Percentiles rank a stretch among this genome's conserved stretches.
Conservation (phyloP, 176 grass and related monocot species). For the Thinopyrum elongatum region DNA sequence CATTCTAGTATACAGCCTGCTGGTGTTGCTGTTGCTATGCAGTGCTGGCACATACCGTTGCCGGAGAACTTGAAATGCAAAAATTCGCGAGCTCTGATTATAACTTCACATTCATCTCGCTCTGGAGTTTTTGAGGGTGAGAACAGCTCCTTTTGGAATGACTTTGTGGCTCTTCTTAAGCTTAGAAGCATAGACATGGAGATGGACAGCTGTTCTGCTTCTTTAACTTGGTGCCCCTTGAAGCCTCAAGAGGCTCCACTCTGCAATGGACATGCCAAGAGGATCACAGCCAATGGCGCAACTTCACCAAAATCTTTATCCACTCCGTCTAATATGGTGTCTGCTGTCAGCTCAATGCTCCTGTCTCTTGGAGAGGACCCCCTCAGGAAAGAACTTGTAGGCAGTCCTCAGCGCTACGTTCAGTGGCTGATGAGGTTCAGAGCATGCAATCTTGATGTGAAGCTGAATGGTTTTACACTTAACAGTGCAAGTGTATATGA, state of each 20-base stretch:
- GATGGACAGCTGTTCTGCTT: constrained; percentile 28
- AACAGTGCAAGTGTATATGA: constrained; percentile 21
- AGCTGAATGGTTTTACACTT: constrained; percentile 43
- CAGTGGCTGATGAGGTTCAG: constrained; percentile 91
- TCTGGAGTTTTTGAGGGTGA: constrained; percentile 80
- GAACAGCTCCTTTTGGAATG: constrained; percentile 62
- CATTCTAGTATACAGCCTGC: constrained; percentile 74
- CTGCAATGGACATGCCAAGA: constrained; percentile 44
- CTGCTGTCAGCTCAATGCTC: constrained; percentile 65
- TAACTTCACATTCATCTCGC: constrained; percentile 53
- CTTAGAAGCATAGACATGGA: constrained; percentile 58
- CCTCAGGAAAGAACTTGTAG: constrained; percentile 71
- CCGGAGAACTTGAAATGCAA: constrained; percentile 69
- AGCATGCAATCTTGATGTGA: constrained; percentile 50
- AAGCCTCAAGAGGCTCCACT: constrained; percentile 38
- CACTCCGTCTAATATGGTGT: constrained; percentile 63
- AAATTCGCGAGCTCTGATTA: constrained; percentile 50
- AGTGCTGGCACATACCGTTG: constrained; percentile 80
- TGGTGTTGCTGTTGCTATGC: constrained; percentile 84
- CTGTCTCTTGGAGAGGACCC: constrained; percentile 78
- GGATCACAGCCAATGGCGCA: constrained; percentile 30
- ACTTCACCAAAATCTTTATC: constrained; percentile 23
- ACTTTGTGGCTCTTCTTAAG: constrained; percentile 73
- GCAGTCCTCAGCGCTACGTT: constrained; percentile 70
- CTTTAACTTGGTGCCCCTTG: constrained; percentile 73